Evolutionary conservation across 192 early-diverging fungal species (phyloP).

Genomic region (Obelidium mucronatum): DNA sequence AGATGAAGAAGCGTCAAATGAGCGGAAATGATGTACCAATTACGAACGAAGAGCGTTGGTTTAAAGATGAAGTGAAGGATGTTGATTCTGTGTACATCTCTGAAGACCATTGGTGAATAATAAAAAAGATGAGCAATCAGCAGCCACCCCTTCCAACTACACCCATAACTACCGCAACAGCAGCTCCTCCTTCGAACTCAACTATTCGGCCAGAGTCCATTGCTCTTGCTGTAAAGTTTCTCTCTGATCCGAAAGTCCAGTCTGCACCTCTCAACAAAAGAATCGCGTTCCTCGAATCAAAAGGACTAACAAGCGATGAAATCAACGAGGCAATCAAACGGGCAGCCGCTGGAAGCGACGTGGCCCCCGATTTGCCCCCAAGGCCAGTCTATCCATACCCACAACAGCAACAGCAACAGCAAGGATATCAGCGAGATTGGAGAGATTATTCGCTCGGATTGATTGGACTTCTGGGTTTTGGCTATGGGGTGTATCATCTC

Average conservation of each 20-base stretch:
- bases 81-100: not conserved
- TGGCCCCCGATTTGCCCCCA: constrained; percentile 1
- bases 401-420: constrained; percentile 4
- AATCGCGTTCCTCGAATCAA: constrained; percentile 94
- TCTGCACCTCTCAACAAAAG: constrained; percentile 87
- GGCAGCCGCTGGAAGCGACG: not conserved
- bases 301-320: constrained; percentile 90
- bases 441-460: constrained; percentile 92
- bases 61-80: constrained; percentile 10
- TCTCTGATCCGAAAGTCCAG: constrained; percentile 92
- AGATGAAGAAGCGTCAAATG: constrained; percentile 32
- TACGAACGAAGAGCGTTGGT: constrained; percentile 28
- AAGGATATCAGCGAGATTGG: constrained; percentile 77
- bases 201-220: constrained; percentile 36
- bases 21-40: constrained; percentile 33
- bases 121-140: not conserved
- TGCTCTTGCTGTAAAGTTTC: constrained; percentile 82
- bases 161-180: not conserved
- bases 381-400: not conserved
- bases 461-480: constrained; percentile 83
- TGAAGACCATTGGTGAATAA: constrained; percentile 14
- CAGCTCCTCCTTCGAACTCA: not conserved
- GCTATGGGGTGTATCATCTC: constrained; percentile 83
- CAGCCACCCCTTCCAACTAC: not conserved
- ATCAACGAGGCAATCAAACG: constrained; percentile 80